Conservation (phyloP, 1,284 basidiomycete genomes). For the Phylloporus sp. region DNA sequence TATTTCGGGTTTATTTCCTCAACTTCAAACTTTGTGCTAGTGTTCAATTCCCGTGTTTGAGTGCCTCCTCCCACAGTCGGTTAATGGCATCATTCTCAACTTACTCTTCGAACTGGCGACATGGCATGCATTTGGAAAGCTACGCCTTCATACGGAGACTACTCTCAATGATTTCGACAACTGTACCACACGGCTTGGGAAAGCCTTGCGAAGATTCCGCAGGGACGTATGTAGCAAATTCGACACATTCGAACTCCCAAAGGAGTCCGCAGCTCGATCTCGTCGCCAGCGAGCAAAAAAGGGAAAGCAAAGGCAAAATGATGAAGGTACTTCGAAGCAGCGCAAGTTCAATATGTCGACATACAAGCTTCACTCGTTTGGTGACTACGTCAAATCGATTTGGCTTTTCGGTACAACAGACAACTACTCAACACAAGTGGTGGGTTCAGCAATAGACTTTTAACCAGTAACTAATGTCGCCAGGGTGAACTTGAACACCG, state of each 20-base stretch:
- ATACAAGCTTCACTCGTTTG: constrained; percentile 1
- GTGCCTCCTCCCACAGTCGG: background rate
- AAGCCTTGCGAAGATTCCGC: background rate
- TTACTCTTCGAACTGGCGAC: background rate
- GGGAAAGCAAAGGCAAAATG: background rate
- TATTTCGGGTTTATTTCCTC: background rate
- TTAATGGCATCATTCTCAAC: background rate
- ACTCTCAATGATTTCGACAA: background rate
- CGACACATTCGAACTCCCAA: background rate
- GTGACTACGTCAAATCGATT: background rate
- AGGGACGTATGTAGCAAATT: background rate
- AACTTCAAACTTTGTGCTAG: background rate
- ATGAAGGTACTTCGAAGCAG: background rate
- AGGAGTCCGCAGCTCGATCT: background rate
- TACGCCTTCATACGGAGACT: background rate
- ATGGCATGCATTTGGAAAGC: background rate
- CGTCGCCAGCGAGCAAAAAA: background rate
- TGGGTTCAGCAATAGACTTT: background rate
- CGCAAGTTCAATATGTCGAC: background rate
- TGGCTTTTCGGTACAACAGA: background rate
- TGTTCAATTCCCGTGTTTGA: constrained; percentile 2
- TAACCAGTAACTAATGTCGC: background rate
- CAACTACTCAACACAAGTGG: constrained; percentile 2
- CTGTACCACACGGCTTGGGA: background rate
- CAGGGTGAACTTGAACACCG: background rate